Evolutionary conservation across 768 basidiomycete genomes (phyloP), one percentile per base, ranked within the genome.

Genomic region (Mycena pura): DNA sequence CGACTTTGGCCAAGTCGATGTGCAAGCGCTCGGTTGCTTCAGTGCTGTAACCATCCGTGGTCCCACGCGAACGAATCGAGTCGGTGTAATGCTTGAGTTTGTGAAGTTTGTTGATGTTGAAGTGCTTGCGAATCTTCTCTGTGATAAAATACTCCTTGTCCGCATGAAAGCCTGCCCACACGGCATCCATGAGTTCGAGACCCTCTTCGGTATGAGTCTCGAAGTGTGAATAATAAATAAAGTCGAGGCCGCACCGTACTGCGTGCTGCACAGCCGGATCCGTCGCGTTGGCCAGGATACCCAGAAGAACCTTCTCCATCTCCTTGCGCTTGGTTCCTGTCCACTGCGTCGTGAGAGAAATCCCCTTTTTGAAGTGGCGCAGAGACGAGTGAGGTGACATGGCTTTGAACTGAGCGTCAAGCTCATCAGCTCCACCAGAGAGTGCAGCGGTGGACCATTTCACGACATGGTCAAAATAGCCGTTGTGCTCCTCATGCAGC

Each of bases 31-130:
- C 51, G 7, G 11, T 53, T 10, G 6, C 14, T 24, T 53, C 51
- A 17, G 38, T 53, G 24, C 28, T 53, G 32, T 39, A 53, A 3
- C 34, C 22, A 43, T 74, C 67, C 0, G 68, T 51, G 13, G 65
- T 64, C 15, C 72, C 72, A 53, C 63, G 55, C 17, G 41, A 52
- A 11, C 54, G 54, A 28, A 78, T 78, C 0, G 56, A 25, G 2
- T 66, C 51, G 13, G 69, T 39, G 44, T 76, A 76, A 45, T 76
- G 74, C 6, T 56, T 13, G 21, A 76, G 50, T 4, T 60, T 61
- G 55, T 75, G 73, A 14, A 76, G 28, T 62, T 79, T 79, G 6
- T 73, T 73, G 19, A 79, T 72, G 48, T 77, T 73, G 63, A 78
- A 78, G 49, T 77, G 62, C 11, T 68, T 31, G 8, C 65, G 69